phyloP scores from a whole-genome alignment of 1,139 yeast genomes.

The Kluyveromyces sp. region DNA sequence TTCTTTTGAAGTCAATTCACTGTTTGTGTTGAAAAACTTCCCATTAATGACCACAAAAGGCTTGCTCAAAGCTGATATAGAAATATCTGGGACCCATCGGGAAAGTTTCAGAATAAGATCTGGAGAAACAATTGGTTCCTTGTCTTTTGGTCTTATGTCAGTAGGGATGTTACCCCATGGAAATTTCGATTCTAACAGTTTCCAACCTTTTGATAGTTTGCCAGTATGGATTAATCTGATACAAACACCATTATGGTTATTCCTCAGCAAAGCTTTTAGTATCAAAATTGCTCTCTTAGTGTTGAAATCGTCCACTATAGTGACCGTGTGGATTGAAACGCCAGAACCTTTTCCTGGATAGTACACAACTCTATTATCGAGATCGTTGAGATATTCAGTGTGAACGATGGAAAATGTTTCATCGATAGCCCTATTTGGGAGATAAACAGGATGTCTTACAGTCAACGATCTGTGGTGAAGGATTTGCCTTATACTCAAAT shows the following conservation, averaged over 20 bases:
- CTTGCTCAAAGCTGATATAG: conserved; percentile 10
- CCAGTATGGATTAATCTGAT: conserved; percentile 27
- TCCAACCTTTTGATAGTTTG: conserved; percentile 16
- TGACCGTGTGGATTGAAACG: conserved; percentile 26
- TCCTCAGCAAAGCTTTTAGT: conserved; percentile 16
- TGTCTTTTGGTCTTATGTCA: background rate
- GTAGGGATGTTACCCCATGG: background rate
- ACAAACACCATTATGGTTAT: conserved; percentile 25
- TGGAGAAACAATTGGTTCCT: background rate
- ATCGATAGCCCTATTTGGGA: conserved; percentile 30
- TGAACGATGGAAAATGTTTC: conserved; percentile 23
- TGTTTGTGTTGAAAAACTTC: conserved; percentile 24
- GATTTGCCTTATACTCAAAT: conserved; percentile 24
- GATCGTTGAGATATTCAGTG: conserved; percentile 11
- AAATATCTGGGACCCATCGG: conserved; percentile 25
- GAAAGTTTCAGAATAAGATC: conserved; percentile 7
- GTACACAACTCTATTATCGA: conserved; percentile 16
- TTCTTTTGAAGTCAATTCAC: conserved; percentile 22
- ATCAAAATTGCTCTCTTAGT: conserved; percentile 18
- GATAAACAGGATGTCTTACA: conserved; percentile 23
- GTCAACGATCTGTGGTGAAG: conserved; percentile 27
- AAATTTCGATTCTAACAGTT: background rate
- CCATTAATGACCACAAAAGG: conserved; percentile 29
- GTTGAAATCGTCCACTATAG: conserved; percentile 28
- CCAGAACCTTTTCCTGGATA: conserved; percentile 13